Evolutionary conservation across 2,329 filamentous ascomycete genomes (phyloP), one percentile per base, ranked within the genome.

Genomic region (Neonectria neomacrospora): DNA sequence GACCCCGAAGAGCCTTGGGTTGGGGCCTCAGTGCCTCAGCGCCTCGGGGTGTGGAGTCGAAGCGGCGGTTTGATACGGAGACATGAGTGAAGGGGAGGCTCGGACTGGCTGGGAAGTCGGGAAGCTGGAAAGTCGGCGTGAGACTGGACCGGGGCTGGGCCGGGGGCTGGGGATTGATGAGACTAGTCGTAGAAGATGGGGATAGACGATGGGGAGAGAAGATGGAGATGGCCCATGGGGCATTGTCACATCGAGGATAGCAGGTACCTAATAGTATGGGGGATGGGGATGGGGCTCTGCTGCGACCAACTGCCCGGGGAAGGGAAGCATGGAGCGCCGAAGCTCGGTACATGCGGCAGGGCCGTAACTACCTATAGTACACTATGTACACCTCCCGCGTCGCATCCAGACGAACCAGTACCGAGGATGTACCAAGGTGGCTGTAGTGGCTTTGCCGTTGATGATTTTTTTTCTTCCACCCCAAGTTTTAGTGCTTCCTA

Each of bases 201-300:
- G 61, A 63, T 51, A 56, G 63, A 62, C 63, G 58, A 68, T 63
- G 65, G 67, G 65, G 42, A 45, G 11, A 16, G 60, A 54, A 53
- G 20, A 42, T 39, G 22, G 32, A 22, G 34, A 18, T 34, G 51
- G n/a, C 37, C 37, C 26, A 61, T 55, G 58, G 59, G 59, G 59
- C 55, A 54, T 48, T 11, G 37, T 41, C 37, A 41, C 37, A 41
- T 41, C 9, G 37, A 53, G 59, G 48, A 42, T 37, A 48, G 37
- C n/a, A 41, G 37, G 37, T 20, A 41, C n/a, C 37, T 20, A 54
- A 44, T 62, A 62, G 61, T 70, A 71, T 62, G 69, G 69, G 54
- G 59, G 70, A 72, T 70, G 69, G 69, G 69, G 69, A 71, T 71
- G 69, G 69, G 69, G 69, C 69, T 71, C 69, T 67, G 68, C 67